phyloP scores from a whole-genome alignment of 768 basidiomycete species.

The Mrakia blollopis region DNA sequence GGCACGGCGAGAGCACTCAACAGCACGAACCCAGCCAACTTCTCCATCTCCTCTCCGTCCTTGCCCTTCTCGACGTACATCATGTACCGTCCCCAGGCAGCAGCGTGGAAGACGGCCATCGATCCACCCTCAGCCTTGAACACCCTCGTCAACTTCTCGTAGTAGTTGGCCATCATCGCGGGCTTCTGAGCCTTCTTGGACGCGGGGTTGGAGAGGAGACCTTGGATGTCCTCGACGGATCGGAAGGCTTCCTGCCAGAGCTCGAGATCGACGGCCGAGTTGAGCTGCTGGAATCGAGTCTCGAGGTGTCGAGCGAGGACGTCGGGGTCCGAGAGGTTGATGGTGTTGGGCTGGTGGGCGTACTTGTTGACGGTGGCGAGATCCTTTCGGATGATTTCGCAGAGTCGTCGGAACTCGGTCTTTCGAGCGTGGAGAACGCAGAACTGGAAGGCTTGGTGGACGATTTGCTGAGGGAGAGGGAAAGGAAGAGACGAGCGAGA shows the following conservation, averaged over 20 bases:
- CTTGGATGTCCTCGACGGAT: slow-evolving; percentile 96
- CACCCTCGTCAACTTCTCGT: slow-evolving; percentile 94
- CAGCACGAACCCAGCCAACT: slow-evolving; percentile 84
- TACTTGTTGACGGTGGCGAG: slow-evolving; percentile 93
- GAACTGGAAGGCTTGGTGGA: slow-evolving; percentile 95
- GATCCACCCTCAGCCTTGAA: slow-evolving; percentile 66
- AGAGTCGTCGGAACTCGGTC: slow-evolving; percentile 93
- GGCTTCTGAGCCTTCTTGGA: slow-evolving; percentile 89
- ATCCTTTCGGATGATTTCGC: slow-evolving; percentile 92
- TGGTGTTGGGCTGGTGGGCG: slow-evolving; percentile 83
- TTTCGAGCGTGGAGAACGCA: slow-evolving; percentile 89
- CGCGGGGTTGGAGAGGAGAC: slow-evolving; percentile 63
- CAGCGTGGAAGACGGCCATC: slow-evolving; percentile 75
- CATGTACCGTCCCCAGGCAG: slow-evolving; percentile 87
- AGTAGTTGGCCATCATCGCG: slow-evolving; percentile 97
- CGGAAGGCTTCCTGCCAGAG: slow-evolving; percentile 99
- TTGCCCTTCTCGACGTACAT: slow-evolving; percentile 47
- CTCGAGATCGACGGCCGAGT: slow-evolving; percentile 94
- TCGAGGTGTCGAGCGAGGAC: slow-evolving; percentile 93
- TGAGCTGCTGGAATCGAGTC: slow-evolving; percentile 92
- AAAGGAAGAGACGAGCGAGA: neutral
- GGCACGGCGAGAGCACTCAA: slow-evolving; percentile 91
- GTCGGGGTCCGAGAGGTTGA: slow-evolving; percentile 92
- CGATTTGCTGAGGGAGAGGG: slow-evolving; percentile 63
- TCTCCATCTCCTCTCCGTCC: slow-evolving; percentile 73